phyloP scores from a whole-genome alignment of 345 rosid genomes.

The Iberis pinnata region DNA sequence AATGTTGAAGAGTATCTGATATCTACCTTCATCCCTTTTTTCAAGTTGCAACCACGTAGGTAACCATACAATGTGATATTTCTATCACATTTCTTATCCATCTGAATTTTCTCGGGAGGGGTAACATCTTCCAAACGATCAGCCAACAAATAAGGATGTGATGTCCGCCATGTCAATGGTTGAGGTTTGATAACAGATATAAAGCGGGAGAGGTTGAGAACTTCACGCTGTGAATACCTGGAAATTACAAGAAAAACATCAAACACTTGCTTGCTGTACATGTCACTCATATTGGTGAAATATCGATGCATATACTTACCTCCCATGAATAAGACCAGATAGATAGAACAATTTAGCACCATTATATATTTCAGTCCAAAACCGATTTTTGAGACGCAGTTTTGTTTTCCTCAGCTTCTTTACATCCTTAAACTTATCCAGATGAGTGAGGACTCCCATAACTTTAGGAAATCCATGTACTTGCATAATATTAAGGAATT shows the following conservation, averaged over 20 bases:
- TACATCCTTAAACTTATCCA: conserved; percentile 83
- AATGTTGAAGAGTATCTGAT: conserved; percentile 12
- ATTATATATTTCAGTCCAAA: conserved; percentile 82
- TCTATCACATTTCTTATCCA: conserved; percentile 75
- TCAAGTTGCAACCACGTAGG: conserved; percentile 91
- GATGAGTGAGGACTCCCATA: conserved; percentile 97
- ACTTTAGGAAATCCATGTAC: conserved; percentile 89
- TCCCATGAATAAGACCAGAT: conserved; percentile 83
- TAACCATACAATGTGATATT: conserved; percentile 82
- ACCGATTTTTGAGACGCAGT: conserved; percentile 87
- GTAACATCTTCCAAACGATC: conserved; percentile 97
- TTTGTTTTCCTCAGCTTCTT: conserved; percentile 87
- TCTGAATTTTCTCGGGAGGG: conserved; percentile 64
- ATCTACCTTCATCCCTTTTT: conserved; percentile 74
- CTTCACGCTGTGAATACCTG: conserved; percentile 79
- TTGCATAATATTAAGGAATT: conserved; percentile 90
- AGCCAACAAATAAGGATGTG: conserved; percentile 84
- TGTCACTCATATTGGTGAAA: conserved; percentile 10
- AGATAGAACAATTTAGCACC: conserved; percentile 91
- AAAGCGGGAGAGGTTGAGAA: conserved; percentile 78
- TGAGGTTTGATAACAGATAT: conserved; percentile 69
- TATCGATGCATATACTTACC: conserved; percentile 43
- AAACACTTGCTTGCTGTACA: conserved; percentile 11
- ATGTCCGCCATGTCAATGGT: conserved; percentile 76
- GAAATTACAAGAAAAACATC: conserved; percentile 15